Base-by-base conservation (phyloP, 495 filamentous ascomycete genomes). In the Daldinia concentrica region DNA sequence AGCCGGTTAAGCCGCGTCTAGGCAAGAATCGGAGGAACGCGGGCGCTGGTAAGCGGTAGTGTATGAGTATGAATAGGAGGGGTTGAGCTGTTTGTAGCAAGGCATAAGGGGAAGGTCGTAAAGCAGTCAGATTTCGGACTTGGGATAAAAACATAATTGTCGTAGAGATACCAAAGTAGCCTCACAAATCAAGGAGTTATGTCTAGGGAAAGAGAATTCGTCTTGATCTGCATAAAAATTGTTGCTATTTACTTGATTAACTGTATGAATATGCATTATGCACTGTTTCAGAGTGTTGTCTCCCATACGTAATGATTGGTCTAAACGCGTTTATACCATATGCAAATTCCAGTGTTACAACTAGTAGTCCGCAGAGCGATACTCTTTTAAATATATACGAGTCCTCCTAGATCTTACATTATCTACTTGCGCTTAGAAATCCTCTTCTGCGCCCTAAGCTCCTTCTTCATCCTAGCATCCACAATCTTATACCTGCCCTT, bases 401-500 rank as follows among this genome's bases (percentile, higher is more conserved):
- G 19, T n/a, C 7, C 15, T 41, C 6, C 9, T 19, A 51, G 9
- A 52, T 32, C 50, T 9, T 27, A 15, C 14, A 54, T 30, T 4
- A 14, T 62, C 69, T 79, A 80, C 76, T 78, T 81, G 68, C 78
- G 74, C 68, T 82, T 81, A n/a, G 82, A 62, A 60, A 84, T 76
- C 74, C 95, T 89, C 87, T 98, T 99, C 81, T 92, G 85, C 14
- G 91, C 96, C 76, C 95, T 87, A 59, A 95, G 88, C 85, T 99
- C 95, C 90, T 99, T 99, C 89, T 97, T 98, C 89, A 99, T 89
- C 69, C 95, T 87, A 17, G 91, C 83, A 84, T 99, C 95, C 67
- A 99, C 95, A 85, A 99, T 97, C 90, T 98, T 98, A 81, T 99
- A 99, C 76, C 91, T 91, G 39, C 95, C 95, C 87, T 98, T 99